A percentile compares a stretch with the other conserved stretches of the same genome.
Evolutionary conservation across 2,329 filamentous ascomycete species (phyloP).

Genomic region (Westerdykella ornata): DNA sequence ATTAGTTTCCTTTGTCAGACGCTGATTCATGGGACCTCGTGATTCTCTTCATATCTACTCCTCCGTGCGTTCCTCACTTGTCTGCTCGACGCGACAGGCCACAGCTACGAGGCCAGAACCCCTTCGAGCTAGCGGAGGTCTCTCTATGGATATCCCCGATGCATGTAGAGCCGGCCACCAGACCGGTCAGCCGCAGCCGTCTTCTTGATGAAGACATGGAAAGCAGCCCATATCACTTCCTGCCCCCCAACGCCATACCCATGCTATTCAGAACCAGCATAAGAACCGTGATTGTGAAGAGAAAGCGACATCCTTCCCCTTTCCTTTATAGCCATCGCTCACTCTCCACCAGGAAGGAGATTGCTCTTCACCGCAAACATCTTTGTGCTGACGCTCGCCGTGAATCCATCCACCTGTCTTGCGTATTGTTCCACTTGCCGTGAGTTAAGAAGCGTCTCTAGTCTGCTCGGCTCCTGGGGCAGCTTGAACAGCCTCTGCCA

Average conservation of each 20-base stretch:
- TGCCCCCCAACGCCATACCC: conserved; percentile 35
- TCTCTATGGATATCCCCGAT: background rate
- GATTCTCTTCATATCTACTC: no score
- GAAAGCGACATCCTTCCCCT: conserved; percentile 12
- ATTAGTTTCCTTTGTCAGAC: conserved; percentile 10
- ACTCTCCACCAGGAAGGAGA: conserved; percentile 52
- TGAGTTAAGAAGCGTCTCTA: conserved; percentile 91
- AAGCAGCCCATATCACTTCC: conserved; percentile 6
- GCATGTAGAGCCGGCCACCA: conserved; percentile 16
- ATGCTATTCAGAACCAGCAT: conserved; percentile 34
- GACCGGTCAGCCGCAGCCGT: conserved; percentile 11
- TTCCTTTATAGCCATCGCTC: conserved; percentile 7
- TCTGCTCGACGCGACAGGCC: no score
- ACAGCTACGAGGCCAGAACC: background rate
- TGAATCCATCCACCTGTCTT: conserved; percentile 93
- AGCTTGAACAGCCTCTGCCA: conserved; percentile 98
- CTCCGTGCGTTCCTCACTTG: no score
- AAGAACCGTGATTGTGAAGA: conserved; percentile 12
- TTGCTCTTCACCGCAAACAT: conserved; percentile 91
- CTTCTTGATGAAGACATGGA: conserved; percentile 1
- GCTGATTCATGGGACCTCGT: background rate
- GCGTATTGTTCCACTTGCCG: conserved; percentile 97
- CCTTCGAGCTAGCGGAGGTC: background rate
- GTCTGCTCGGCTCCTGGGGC: conserved; percentile 82
- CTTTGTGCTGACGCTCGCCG: conserved; percentile 84